Conservation (phyloP, 345 rosid species). For the Jatropha curcas region DNA sequence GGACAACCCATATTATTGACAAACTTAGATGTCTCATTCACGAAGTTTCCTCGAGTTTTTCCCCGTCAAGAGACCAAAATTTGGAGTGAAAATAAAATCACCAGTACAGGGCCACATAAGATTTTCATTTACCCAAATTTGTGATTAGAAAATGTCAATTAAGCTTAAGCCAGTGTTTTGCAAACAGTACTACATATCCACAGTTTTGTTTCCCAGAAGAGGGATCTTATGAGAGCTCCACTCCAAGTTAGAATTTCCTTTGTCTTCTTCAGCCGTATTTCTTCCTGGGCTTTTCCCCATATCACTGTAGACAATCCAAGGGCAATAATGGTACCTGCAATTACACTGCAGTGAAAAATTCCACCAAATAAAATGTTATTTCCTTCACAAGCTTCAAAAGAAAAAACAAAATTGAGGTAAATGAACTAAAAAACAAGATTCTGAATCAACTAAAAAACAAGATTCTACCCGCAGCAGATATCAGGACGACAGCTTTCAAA, state of each 20-base stretch:
- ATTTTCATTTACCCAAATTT: neutral
- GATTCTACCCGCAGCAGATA: too few species aligned
- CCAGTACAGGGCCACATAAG: neutral
- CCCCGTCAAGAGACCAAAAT: neutral
- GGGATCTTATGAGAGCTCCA: neutral
- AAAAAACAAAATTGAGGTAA: too few species aligned
- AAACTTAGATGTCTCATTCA: neutral
- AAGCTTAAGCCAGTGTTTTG: neutral
- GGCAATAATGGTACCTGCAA: conserved; percentile 11
- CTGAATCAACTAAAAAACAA: too few species aligned
- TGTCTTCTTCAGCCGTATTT: neutral
- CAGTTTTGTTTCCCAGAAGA: neutral
- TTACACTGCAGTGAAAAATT: conserved; percentile 6
- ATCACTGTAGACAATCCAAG: conserved; percentile 21
- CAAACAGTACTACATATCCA: neutral
- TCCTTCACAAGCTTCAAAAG: neutral
- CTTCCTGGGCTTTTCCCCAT: conserved; percentile 23
- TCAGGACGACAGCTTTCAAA: too few species aligned
- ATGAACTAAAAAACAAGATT: too few species aligned
- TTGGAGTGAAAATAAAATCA: neutral
- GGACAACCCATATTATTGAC: neutral
- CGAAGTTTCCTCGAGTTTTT: conserved; percentile 1
- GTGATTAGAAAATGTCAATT: neutral
- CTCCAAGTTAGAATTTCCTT: neutral
- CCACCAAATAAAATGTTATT: neutral